Percentiles rank a stretch among this genome's conserved stretches.
phyloP scores from a whole-genome alignment of 306 rosid genomes.

The Bauhinia variegata region DNA sequence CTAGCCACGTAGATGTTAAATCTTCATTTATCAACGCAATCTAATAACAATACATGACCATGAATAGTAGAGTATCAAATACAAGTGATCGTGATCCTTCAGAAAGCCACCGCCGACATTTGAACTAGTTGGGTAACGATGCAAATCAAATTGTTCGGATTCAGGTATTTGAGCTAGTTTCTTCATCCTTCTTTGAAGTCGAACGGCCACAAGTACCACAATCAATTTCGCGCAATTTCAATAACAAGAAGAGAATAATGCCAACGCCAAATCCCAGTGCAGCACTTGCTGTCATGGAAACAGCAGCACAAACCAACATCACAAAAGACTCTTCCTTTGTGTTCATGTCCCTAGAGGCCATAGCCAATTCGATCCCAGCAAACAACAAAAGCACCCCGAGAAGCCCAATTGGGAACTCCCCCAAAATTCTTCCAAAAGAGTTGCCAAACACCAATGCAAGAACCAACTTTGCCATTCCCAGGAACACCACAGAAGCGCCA shows the following conservation, averaged over 20 bases:
- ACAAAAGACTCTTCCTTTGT: conserved; percentile 69
- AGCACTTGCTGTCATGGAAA: conserved; percentile 75
- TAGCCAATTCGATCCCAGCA: conserved; percentile 74
- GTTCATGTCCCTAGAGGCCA: conserved; percentile 73
- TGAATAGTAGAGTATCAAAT: no score
- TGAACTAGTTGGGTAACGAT: no score
- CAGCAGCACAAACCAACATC: conserved; percentile 81
- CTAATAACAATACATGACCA: no score
- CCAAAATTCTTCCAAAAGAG: conserved; percentile 59
- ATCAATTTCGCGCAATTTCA: conserved; percentile 66
- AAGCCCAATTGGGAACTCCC: conserved; percentile 59
- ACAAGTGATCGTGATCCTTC: no score
- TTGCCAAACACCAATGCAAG: conserved; percentile 72
- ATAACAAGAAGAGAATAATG: conserved; percentile 54
- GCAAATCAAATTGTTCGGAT: no score
- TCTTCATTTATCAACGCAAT: no score
- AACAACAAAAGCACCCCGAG: conserved; percentile 76
- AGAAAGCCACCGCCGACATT: no score
- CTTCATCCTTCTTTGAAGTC: conserved; percentile 37
- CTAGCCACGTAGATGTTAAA: no score
- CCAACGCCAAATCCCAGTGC: conserved; percentile 79
- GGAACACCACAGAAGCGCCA: conserved; percentile 70
- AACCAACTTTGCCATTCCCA: conserved; percentile 63
- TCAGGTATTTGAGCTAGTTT: conserved; percentile 33
- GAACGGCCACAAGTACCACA: conserved; percentile 34